These are phyloP conservation scores for Plectosphaerella sp. DNA, from an alignment of 2,329 filamentous ascomycete species.

Conservation along the genomic window DNA sequence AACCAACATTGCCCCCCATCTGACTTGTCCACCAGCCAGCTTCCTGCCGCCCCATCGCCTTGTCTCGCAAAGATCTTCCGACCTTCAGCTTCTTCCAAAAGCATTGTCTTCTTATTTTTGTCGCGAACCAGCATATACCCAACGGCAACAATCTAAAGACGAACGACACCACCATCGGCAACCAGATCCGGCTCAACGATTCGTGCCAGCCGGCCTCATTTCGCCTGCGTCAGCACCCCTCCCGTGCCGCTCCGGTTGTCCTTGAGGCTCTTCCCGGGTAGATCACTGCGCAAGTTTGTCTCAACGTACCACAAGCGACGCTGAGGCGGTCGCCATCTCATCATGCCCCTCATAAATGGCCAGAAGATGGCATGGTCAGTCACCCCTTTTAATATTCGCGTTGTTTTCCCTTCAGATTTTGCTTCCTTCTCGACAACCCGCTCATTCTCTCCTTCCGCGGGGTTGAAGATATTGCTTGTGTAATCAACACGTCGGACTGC, in stretches of 20 bases:
- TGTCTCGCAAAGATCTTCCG: not conserved
- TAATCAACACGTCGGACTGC: constrained; percentile 1
- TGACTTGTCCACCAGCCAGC: not conserved
- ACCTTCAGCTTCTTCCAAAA: not conserved
- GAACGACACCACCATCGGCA: no score
- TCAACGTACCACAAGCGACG: not conserved
- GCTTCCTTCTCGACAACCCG: not conserved
- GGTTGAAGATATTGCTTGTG: not conserved
- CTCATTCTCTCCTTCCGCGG: not conserved
- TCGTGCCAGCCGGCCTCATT: no score
- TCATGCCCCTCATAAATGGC: constrained; percentile 66
- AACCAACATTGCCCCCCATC: not conserved
- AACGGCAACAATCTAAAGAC: no score
- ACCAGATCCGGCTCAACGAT: no score
- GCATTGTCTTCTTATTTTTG: not conserved
- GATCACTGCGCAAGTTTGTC: not conserved
- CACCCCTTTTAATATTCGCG: constrained; percentile 7
- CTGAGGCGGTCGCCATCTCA: constrained; percentile 15
- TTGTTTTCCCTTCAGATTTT: constrained; percentile 7
- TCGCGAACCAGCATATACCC: no score
- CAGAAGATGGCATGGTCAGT: constrained; percentile 72
- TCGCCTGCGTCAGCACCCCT: not conserved
- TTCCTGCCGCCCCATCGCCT: not conserved
- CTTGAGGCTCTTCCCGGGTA: not conserved
- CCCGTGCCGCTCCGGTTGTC: not conserved